phyloP scores from a whole-genome alignment of 2,329 filamentous ascomycete genomes.

The Aphanocladium album region DNA sequence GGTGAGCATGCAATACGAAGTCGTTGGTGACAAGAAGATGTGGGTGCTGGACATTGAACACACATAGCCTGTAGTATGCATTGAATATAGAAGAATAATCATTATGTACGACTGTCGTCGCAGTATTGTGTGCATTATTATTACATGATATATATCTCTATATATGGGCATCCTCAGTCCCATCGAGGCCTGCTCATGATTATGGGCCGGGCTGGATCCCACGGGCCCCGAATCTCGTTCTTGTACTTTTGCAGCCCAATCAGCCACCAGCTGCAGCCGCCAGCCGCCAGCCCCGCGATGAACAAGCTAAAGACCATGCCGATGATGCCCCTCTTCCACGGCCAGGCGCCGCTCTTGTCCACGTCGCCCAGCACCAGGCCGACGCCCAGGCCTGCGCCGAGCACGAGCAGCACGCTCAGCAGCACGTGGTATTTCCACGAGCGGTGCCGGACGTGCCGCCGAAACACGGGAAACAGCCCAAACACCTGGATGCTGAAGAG shows the following conservation, averaged over 20 bases:
- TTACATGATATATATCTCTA: background rate
- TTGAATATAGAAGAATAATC: too few relatives aligned
- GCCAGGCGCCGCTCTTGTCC: slow-evolving; percentile 34
- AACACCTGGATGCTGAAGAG: slow-evolving; percentile 97
- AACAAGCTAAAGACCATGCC: slow-evolving; percentile 75
- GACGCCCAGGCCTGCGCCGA: slow-evolving; percentile 74
- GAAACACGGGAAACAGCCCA: slow-evolving; percentile 93
- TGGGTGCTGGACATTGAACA: slow-evolving; percentile 12
- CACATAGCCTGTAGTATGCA: background rate
- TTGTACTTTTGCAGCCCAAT: slow-evolving; percentile 98
- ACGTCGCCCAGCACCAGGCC: slow-evolving; percentile 53
- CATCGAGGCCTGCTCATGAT: slow-evolving; percentile 64
- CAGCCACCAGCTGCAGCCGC: slow-evolving; percentile 95
- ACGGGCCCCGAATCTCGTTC: slow-evolving; percentile 96
- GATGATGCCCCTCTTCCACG: slow-evolving; percentile 54
- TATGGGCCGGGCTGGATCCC: slow-evolving; percentile 90
- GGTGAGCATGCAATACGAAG: background rate
- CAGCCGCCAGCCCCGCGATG: slow-evolving; percentile 73
- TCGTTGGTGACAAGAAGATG: background rate
- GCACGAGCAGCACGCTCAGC: slow-evolving; percentile 70
- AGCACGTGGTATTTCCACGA: slow-evolving; percentile 76
- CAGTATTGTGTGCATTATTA: background rate
- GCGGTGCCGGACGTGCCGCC: slow-evolving; percentile 77
- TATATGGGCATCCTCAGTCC: slow-evolving; percentile 22
- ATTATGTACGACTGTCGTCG: background rate